phyloP scores from a whole-genome alignment of 2,329 filamentous ascomycete genomes.

The Fusarium succisae region DNA sequence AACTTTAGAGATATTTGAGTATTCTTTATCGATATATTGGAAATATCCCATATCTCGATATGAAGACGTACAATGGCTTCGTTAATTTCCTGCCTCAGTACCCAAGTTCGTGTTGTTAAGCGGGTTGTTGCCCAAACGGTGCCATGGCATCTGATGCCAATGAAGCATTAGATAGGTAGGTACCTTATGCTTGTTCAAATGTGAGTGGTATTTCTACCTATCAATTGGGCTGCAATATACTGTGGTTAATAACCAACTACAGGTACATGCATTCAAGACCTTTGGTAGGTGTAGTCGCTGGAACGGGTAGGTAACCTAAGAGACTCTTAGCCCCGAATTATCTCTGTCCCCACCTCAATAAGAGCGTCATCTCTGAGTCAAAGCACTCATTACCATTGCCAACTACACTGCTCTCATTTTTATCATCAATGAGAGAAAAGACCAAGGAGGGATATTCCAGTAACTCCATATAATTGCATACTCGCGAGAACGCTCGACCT shows the following conservation, averaged over 20 bases:
- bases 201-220: neutral
- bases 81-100: neutral
- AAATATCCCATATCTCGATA: neutral
- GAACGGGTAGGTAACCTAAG: neutral
- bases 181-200: neutral
- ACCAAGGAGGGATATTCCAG: neutral
- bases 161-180: neutral
- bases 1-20: neutral
- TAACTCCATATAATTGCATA: neutral
- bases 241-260: neutral
- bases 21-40: neutral
- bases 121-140: neutral
- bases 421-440: neutral
- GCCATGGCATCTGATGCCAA: neutral
- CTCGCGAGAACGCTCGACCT: neutral
- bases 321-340: constrained; percentile 11
- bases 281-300: neutral
- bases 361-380: constrained; percentile 31
- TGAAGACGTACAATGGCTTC: neutral
- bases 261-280: neutral
- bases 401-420: constrained; percentile 5
- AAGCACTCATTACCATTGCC: constrained; percentile 18
- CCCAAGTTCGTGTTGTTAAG: neutral
- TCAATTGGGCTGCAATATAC: neutral
- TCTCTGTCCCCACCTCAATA: constrained; percentile 22